These are phyloP conservation scores for Paracorniculantispora psalliotae DNA, from an alignment of 2,329 filamentous ascomycete genomes.

Conservation along the genomic window DNA sequence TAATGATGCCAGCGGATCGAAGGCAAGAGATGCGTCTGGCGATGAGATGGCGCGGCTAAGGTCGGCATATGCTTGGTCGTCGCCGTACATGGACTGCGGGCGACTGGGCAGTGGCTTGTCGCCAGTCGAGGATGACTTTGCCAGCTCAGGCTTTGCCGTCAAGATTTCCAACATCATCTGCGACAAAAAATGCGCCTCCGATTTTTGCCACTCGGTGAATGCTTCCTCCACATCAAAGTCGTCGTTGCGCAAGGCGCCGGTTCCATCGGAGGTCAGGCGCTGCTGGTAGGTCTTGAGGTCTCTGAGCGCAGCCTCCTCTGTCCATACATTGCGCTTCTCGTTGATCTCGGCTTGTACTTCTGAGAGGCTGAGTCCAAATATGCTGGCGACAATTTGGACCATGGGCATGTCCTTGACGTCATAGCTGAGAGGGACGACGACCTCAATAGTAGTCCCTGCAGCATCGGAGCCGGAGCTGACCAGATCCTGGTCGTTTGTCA, in stretches of 20 bases:
- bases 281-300: slow-evolving; percentile 94
- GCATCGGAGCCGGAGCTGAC: slow-evolving; percentile 29
- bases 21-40: slow-evolving; percentile 36
- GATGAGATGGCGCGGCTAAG: slow-evolving; percentile 47
- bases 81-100: slow-evolving; percentile 39
- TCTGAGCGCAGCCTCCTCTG: slow-evolving; percentile 80
- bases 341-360: slow-evolving; percentile 87
- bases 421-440: slow-evolving; percentile 76
- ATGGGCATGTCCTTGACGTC: slow-evolving; percentile 97
- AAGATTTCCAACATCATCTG: slow-evolving; percentile 92
- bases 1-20: slow-evolving; percentile 66
- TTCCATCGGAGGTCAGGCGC: slow-evolving; percentile 74
- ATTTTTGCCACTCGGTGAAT: slow-evolving; percentile 85
- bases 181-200: slow-evolving; percentile 80
- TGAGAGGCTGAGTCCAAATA: slow-evolving; percentile 75
- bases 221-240: slow-evolving; percentile 90
- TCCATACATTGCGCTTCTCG: slow-evolving; percentile 75
- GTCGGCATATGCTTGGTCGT: slow-evolving; percentile 50
- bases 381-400: slow-evolving; percentile 78
- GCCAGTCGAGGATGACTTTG: slow-evolving; percentile 64
- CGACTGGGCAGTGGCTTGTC: slow-evolving; percentile 54
- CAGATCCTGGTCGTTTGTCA: slow-evolving; percentile 90
- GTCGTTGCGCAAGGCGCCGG: slow-evolving; percentile 69
- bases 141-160: slow-evolving; percentile 77
- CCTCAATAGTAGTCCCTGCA: slow-evolving; percentile 60